A percentile compares a stretch with the other conserved stretches of the same genome.
These are phyloP conservation scores for Trametes sp. DNA, from an alignment of 1,284 basidiomycete species.

Conservation along the genomic window DNA sequence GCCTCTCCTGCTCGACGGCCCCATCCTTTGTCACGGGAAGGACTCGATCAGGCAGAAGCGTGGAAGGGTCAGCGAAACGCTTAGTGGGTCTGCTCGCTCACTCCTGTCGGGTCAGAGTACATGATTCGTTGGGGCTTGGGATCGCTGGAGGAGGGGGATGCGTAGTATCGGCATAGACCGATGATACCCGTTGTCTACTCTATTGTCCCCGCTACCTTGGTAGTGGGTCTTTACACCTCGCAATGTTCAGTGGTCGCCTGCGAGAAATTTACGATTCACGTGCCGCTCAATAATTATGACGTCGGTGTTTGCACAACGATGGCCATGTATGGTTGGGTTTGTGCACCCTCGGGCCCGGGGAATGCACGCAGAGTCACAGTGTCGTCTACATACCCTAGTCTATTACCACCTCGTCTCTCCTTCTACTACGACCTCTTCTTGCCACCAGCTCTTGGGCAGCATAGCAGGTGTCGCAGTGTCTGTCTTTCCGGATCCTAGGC, in stretches of 20 bases:
- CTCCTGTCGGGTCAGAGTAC: conserved; percentile 1
- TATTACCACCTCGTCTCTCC: too few species aligned
- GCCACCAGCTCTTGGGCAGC: not conserved
- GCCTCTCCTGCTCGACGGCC: conserved; percentile 8
- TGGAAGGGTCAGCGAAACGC: not conserved
- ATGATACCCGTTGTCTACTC: not conserved
- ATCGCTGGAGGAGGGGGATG: not conserved
- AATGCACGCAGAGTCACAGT: too few species aligned
- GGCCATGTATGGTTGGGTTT: too few species aligned
- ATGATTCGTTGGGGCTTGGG: not conserved
- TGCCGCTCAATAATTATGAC: too few species aligned
- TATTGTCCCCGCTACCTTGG: too few species aligned
- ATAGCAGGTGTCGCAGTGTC: not conserved
- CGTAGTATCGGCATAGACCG: not conserved
- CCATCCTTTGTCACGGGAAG: conserved; percentile 10
- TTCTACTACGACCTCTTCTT: too few species aligned
- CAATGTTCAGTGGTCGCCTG: too few species aligned
- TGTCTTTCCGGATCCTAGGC: not conserved
- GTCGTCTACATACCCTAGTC: too few species aligned
- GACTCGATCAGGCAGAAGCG: conserved; percentile 4
- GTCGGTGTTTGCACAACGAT: too few species aligned
- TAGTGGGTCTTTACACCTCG: too few species aligned
- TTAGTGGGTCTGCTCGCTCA: not conserved
- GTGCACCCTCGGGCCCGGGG: too few species aligned
- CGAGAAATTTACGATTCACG: too few species aligned